These are phyloP conservation scores for Cephaloascus albidus DNA, from an alignment of 805 yeast genomes.

Conservation along the genomic window DNA sequence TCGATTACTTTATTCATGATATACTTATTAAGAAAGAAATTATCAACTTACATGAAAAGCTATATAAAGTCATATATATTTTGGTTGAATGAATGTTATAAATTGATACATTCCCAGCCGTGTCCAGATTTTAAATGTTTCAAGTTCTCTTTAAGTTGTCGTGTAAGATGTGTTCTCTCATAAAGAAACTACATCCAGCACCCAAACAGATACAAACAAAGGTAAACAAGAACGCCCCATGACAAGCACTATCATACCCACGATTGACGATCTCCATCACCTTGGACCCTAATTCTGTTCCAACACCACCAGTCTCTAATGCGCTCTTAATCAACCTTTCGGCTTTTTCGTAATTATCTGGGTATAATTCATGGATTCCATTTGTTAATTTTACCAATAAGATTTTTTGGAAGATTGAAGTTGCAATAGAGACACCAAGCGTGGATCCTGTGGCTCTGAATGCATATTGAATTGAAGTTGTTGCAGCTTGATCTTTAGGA, in stretches of 20 bases:
- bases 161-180: slow-evolving; percentile 53
- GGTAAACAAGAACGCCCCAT: slow-evolving; percentile 43
- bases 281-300: slow-evolving; percentile 42
- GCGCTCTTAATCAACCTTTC: slow-evolving; percentile 40
- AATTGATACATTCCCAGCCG: too few relatives aligned
- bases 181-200: slow-evolving; percentile 29
- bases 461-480: slow-evolving; percentile 85
- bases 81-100: too few relatives aligned
- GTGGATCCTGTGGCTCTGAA: slow-evolving; percentile 86
- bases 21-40: too few relatives aligned
- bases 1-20: too few relatives aligned
- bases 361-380: not conserved
- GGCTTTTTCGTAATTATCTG: slow-evolving; percentile 26
- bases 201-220: slow-evolving; percentile 29
- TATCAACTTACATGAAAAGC: too few relatives aligned
- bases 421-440: slow-evolving; percentile 63
- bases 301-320: slow-evolving; percentile 45
- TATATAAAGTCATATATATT: too few relatives aligned
- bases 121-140: too few relatives aligned
- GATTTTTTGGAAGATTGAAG: slow-evolving; percentile 53
- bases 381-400: slow-evolving; percentile 16
- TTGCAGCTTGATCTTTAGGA: slow-evolving; percentile 63
- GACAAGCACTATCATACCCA: slow-evolving; percentile 44
- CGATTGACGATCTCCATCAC: slow-evolving; percentile 35
- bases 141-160: slow-evolving; percentile 33